Base-by-base conservation (phyloP, 1,284 basidiomycete genomes). In the Singerocomus inundabilis region DNA sequence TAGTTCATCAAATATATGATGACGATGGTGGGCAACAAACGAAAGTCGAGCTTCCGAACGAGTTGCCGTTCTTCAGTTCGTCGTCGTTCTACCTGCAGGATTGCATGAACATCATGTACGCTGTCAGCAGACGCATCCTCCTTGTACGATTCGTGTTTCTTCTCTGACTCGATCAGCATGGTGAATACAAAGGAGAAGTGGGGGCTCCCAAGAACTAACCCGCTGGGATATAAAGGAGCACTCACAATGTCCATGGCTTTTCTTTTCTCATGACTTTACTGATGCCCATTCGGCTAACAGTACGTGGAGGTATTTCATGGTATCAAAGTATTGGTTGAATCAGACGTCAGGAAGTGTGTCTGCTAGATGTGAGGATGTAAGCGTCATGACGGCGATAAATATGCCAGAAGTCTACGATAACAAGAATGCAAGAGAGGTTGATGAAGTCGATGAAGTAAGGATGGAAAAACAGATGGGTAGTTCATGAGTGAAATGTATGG, bases 1-100 rank as follows among this genome's bases (percentile, higher is more conserved):
- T 83, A 85, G 58, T 86, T 86, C 80, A 85, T 79, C 47, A 87
- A 75, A 58, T 73, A 84, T 41, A 85, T 81, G 31, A 82, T 44
- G 40, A 83, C 73, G 49, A 87, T 77, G 1, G 79, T 81, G 0
- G 84, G 83, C 44, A 87, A 59, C 0, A 86, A 67, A 28, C 84
- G 72, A 52, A 68, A 69, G 53, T 85, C 84, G 40, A 88, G 70
- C 58, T 76, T 81, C 39, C 79, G 71, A 29, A 80, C 67, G 5
- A 82, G 70, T 43, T 54, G 70, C 40, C 66, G 68, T 59, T 78
- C 78, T 2, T 68, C 72, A 24, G 33, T 13, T 15, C 32, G 52
- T 28, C 56, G 56, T 32, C 38, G 35, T 48, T 56, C 56, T 26
- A 25, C 24, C 16, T 30, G 42, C 18, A 48, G 16, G 4, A 46